Evolutionary conservation across 176 grass and related monocot species (phyloP), one percentile per base, ranked within the genome.

Genomic region (Rhynchospora pubera): DNA sequence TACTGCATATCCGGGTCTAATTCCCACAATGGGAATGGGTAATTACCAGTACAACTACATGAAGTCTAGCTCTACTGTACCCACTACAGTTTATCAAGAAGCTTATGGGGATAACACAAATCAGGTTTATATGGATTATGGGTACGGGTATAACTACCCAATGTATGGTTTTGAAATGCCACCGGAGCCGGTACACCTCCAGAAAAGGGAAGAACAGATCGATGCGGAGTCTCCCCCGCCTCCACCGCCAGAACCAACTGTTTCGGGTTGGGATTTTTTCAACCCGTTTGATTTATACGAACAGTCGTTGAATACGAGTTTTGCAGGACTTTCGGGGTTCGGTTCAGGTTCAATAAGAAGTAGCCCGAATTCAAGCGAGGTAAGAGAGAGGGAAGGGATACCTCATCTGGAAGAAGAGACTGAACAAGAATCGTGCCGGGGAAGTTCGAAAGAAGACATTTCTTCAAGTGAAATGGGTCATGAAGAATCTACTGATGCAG

Each of bases 381-480:
- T 97, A 47, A 90, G 94, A 77, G 91, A 93, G 63, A 90, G 90
- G 73, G 94, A 97, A 81, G 94, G 91, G 21, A 97, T 97, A 50
- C 94, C 94, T 51, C 91, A 97, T 73, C 81, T 97, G 64, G 94
- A 97, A 73, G 94, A 97, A 83, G 94, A 97, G 68, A 94, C 94
- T 7, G 94, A 97, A 52, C 86, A 79, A 11, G 94, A 97, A 86
- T 91, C 86, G 0, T 83, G 90, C 74, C 84, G 87, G 86, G 88
- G 78, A 5, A 90, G 87, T 46, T 85, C 82, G 24, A 92, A 77
- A 85, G 88, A 91, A 80, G 88, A 70, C 42, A 84, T 84, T 0
- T 81, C 48, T 11, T 85, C 77, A 5, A 67, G 60, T 67, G 68
- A 89, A 77, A 77, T 77, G 4, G 84, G 46, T 72, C 72, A 85